phyloP scores from a whole-genome alignment of 495 filamentous ascomycete genomes.

The Haplographium delicatum region DNA sequence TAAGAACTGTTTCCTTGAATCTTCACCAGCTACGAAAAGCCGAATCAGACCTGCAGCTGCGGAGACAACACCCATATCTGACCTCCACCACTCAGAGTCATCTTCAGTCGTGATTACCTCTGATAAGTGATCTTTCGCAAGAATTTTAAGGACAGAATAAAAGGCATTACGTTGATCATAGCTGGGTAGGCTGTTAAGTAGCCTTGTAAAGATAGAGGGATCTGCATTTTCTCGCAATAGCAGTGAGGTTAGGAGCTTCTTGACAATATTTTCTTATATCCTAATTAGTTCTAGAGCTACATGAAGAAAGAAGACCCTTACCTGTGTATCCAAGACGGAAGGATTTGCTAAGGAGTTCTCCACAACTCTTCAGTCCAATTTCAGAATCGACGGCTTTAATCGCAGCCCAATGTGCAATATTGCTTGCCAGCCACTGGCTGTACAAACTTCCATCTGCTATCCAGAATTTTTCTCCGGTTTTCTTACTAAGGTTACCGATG shows the following conservation, averaged over 20 bases:
- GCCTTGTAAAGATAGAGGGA: constrained; percentile 28
- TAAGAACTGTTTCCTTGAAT: constrained; percentile 44
- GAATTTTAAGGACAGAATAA: constrained; percentile 50
- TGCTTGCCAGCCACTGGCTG: constrained; percentile 67
- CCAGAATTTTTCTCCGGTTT: constrained; percentile 45
- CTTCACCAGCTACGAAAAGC: constrained; percentile 31
- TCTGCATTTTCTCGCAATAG: constrained; percentile 11
- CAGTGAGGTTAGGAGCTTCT: constrained; percentile 22
- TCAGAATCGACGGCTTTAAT: constrained; percentile 33
- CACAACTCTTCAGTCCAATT: constrained; percentile 46
- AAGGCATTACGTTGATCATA: constrained; percentile 57
- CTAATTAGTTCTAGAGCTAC: constrained; percentile 16
- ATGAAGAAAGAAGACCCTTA: constrained; percentile 32
- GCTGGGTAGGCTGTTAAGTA: constrained; percentile 44
- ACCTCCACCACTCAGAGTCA: constrained; percentile 31
- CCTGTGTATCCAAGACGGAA: constrained; percentile 72
- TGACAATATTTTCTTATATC: constrained; percentile 20
- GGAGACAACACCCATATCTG: constrained; percentile 35
- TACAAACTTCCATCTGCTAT: constrained; percentile 60
- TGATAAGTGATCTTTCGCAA: constrained; percentile 44
- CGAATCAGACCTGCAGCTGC: constrained; percentile 43
- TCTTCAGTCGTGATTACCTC: constrained; percentile 19
- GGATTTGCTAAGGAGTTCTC: constrained; percentile 57
- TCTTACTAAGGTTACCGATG: constrained; percentile 22
- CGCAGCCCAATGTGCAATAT: constrained; percentile 49